Evolutionary conservation across 371 early-diverging fungal genomes (phyloP), one percentile per base, ranked within the genome.

Genomic region (Parasitella parasitica): DNA sequence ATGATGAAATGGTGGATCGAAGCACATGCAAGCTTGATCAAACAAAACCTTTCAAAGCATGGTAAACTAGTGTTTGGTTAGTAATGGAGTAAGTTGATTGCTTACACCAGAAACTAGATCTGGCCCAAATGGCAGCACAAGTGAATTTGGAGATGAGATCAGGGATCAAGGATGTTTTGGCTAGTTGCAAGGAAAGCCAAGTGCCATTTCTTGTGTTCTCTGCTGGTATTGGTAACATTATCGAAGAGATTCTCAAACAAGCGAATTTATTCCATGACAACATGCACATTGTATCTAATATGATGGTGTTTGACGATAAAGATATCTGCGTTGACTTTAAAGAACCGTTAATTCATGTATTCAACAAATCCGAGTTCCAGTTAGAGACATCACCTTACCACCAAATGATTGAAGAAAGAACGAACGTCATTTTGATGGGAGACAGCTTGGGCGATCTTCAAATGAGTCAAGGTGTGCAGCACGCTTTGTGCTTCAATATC

Each of bases 1-100:
- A 92, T 92, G 91, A 70, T 81, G 15, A 82, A 83, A 32, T 92
- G 93, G 93, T 91, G 91, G 90, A 24, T 67, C 7, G 71, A 77
- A 54, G 81, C 86, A n/a, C 90, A 92, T 52, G 67, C 71, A 8
- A 56, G 68, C n/a, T 66, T 89, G 7, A 62, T 86, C 30, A 67
- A 57, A 0, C 77, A 86, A 61, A 70, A 76, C 1, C 43, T 91
- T 20, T 78, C 75, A 0, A 74, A 75, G 43, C 57, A 78, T 50
- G 80, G 80, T 76, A 73, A 61, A 22, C 52, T 16, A 6, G 6
- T n/a, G 27, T 46, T 9, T 4, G 20, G 1, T 9, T 3, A 8
- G 12, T 8, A 24, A 11, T 13, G 43, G 0, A 11, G 8, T 11
- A 24, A 11, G 2, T 11, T 3, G 13, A 5, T 3, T 28, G 18